Evolutionary conservation across 176 grass and related monocot species (phyloP).

Genomic region (Lolium rigidum): DNA sequence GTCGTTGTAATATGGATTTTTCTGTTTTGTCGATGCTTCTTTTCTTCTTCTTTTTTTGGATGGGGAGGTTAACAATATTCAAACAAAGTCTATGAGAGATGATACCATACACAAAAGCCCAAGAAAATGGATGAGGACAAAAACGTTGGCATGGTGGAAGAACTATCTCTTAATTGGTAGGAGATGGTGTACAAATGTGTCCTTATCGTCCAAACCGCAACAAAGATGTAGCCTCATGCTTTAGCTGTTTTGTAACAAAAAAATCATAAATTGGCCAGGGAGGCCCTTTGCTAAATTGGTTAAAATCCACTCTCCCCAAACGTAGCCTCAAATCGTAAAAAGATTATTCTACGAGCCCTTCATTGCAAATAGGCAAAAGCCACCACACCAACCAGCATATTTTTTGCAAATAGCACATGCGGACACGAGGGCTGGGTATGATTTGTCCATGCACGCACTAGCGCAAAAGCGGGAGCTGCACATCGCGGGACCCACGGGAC

Average conservation of each 20-base stretch:
- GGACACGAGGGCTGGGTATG: background rate
- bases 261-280: background rate
- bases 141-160: background rate
- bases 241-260: background rate
- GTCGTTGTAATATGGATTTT: too few species aligned
- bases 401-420: background rate
- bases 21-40: too few species aligned
- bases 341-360: background rate
- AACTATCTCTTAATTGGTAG: background rate
- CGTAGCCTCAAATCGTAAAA: background rate
- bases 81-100: background rate
- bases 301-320: background rate
- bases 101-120: background rate
- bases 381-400: background rate
- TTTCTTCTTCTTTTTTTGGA: too few species aligned
- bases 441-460: background rate
- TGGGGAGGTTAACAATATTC: too few species aligned
- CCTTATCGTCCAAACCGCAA: too few species aligned
- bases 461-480: background rate
- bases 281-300: background rate
- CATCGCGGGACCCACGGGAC: slow-evolving; percentile 14
- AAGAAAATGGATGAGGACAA: background rate
- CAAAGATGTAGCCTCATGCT: too few species aligned
- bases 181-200: too few species aligned
- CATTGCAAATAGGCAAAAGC: background rate